Conservation (phyloP, 2,329 filamentous ascomycete species). For the Penicillium nordicum region DNA sequence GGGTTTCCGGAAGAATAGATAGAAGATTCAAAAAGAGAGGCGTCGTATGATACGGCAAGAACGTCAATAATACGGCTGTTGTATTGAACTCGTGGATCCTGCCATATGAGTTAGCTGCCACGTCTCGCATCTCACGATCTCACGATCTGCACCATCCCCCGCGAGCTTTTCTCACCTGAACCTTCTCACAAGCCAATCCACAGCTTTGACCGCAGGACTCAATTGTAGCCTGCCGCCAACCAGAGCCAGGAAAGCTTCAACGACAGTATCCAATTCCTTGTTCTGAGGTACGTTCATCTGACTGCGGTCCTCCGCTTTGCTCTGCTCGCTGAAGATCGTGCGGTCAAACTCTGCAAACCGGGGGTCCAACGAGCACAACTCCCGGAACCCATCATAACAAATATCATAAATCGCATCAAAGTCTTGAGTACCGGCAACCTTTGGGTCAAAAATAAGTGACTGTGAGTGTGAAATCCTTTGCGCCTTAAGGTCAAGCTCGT, state of each 20-base stretch:
- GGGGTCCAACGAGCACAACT: conserved; percentile 80
- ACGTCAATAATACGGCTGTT: conserved; percentile 71
- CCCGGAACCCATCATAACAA: conserved; percentile 84
- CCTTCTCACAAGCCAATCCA: conserved; percentile 91
- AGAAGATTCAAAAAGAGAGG: conserved; percentile 81
- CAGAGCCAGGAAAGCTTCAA: conserved; percentile 80
- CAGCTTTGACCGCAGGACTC: conserved; percentile 80
- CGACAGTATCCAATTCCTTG: conserved; percentile 68
- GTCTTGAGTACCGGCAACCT: conserved; percentile 79
- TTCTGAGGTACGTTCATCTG: conserved; percentile 82
- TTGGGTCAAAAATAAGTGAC: conserved; percentile 88
- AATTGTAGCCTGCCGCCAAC: conserved; percentile 73
- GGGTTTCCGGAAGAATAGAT: conserved; percentile 72
- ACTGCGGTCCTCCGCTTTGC: conserved; percentile 79
- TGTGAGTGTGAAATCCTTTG: conserved; percentile 90
- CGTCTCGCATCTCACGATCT: conserved; percentile 15
- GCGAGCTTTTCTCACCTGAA: conserved; percentile 63
- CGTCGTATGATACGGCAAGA: conserved; percentile 86
- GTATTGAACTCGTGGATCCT: conserved; percentile 93
- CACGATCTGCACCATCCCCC: neutral
- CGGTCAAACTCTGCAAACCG: conserved; percentile 71
- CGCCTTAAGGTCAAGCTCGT: conserved; percentile 86
- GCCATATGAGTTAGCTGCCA: conserved; percentile 19
- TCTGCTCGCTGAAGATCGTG: conserved; percentile 90
- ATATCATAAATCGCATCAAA: conserved; percentile 85